Evolutionary conservation across 192 early-diverging fungal species (phyloP), one percentile per base, ranked within the genome.

Genomic region (Coemansia sp.): DNA sequence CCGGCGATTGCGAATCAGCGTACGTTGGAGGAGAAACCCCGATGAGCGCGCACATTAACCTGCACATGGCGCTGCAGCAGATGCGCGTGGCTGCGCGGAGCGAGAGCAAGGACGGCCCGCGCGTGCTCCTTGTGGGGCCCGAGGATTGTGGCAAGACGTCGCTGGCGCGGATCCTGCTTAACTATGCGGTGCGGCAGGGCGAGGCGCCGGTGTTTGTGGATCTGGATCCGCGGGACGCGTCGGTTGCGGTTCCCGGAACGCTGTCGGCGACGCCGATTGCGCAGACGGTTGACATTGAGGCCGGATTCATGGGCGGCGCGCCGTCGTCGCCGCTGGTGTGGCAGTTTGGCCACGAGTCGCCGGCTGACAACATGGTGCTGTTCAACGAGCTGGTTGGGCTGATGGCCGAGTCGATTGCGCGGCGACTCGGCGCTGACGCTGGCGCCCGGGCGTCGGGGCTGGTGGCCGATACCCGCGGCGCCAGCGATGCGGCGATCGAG

Each of bases 21-120:
- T 98, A 97, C 65, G 87, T 92, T 3, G 96, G 94, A 0, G 93
- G 87, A n/a, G 98, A 99, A 73, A 98, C 98, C 5, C 95, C 96
- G 12, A 98, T 99, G 98, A 78, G 83, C 37, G 86, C 86, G 44
- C 95, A 93, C 71, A 81, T 97, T 45, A 97, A 97, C 68, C 84
- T 90, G 2, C 98, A 99, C 69, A 72, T 93, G 50, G 93, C 94
- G 0, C 76, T 98, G 16, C 92, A 97, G 68, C 90, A 93, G 68
- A 68, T 87, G 19, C 86, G 95, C 17, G 67, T 59, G 19, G 64
- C 56, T 43, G 79, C 79, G 14, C 75, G 61, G 37, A 50, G 20
- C 22, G 66, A 42, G 10, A 40, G 25, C 7, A 11, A 9, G 13
- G 73, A 66, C 0, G 92, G 67, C 6, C 77, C 75, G 25, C 64